Base-by-base conservation (phyloP, 192 early-diverging fungal genomes). In the Coemansia sp. region DNA sequence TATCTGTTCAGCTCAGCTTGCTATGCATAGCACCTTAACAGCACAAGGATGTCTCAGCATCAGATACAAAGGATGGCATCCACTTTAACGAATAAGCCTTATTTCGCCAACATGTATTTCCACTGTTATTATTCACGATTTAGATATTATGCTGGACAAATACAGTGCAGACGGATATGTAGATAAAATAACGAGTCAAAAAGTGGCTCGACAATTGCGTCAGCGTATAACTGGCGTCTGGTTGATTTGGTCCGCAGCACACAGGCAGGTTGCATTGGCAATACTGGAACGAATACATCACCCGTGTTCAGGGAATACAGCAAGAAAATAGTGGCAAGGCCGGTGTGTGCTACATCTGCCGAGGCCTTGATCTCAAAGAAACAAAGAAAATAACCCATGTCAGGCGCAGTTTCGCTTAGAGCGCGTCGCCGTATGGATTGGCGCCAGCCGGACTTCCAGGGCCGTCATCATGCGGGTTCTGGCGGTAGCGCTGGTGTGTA, bases 401-500 rank as follows among this genome's bases (percentile, higher is more conserved):
- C 48, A 19, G 48, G 48, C 16, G 43, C 27, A 39, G 31, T 1
- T 22, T 16, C 22, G 59, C 19, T 49, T 51, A 79, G 61, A 69
- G 77, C 57, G 65, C 58, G 7, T 65, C 68, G 62, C 61, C 61
- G 43, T 69, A 80, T 52, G 51, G 69, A 35, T 68, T 63, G 2
- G 65, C 65, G 54, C 58, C 53, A 14, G 53, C 69, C 12, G 68
- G 53, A 29, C 67, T 68, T 19, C 61, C 65, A 3, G 61, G 31
- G n/a, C 52, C 59, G 25, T 74, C 77, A 37, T 80, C 77, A 23
- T 67, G 77, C 57, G 65, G 68, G 62, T 59, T 59, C 59, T 70
- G 67, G 65, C 69, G 72, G 51, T 74, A 80, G 59, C 68, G 77
- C 48, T 64, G 77, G 55, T 71, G 72, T 21, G 57, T 58, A 21